These are phyloP conservation scores for Rubroboletus pulcherrimus DNA, from an alignment of 768 basidiomycete genomes.

Conservation along the genomic window DNA sequence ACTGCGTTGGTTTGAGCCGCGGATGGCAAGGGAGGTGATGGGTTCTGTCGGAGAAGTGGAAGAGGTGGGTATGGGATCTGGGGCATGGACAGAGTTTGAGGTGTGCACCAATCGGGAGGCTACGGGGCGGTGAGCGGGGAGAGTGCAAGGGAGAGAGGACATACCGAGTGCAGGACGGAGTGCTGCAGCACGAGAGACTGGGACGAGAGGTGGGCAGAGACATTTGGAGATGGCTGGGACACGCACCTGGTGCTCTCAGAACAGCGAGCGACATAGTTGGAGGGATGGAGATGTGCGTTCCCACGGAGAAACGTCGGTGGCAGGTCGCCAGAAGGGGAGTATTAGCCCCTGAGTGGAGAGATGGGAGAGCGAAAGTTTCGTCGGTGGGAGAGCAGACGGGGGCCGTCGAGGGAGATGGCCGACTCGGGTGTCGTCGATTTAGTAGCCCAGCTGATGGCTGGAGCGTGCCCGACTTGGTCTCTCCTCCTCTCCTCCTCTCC, in stretches of 20 bases:
- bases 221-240: constrained; percentile 27
- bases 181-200: constrained; percentile 36
- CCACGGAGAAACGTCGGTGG: constrained; percentile 14
- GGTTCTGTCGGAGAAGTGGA: constrained; percentile 48
- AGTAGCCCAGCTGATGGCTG: not conserved
- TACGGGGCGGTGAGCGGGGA: constrained; percentile 22
- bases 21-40: constrained; percentile 68
- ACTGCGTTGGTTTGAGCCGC: constrained; percentile 79
- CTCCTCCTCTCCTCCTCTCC: not conserved
- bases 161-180: constrained; percentile 45
- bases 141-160: constrained; percentile 6
- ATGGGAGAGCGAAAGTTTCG: not conserved
- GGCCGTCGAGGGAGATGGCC: no score
- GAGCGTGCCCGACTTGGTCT: not conserved
- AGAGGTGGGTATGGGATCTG: constrained; percentile 39
- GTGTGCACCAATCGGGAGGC: constrained; percentile 56
- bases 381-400: not conserved
- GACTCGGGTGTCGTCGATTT: not conserved
- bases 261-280: constrained; percentile 42
- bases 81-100: constrained; percentile 42
- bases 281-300: not conserved
- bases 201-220: constrained; percentile 20
- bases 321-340: not conserved
- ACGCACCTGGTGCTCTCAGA: constrained; percentile 35
- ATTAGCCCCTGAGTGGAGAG: constrained; percentile 11